Evolutionary conservation across 176 grass and related monocot genomes (phyloP), one percentile per base, ranked within the genome.

Genomic region (Oryza rufipogon): DNA sequence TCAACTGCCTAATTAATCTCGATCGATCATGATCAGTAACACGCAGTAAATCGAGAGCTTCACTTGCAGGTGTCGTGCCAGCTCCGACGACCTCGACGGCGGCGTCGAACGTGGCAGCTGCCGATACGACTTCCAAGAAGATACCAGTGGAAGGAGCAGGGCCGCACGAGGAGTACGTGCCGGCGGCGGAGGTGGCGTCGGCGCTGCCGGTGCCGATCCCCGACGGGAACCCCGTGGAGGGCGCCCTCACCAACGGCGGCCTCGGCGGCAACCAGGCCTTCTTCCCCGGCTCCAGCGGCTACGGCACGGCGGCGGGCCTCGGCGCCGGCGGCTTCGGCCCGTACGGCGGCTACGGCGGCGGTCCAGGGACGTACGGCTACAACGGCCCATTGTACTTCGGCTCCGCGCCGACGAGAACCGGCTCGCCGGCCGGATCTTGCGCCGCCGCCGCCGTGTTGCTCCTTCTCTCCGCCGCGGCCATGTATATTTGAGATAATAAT

Each of bases 181-280:
- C 88, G 1, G 88, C 56, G 0, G 73, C 83, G 9, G 66, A 85
- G 78, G 83, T 85, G 51, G 72, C 15, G 13, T 56, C 77, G 0
- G 88, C 88, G 4, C 56, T 89, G 45, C 88, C 88, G 10, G 58
- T 77, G 44, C 88, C 88, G 0, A 81, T 80, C 23, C 83, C 88
- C 1, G 88, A 89, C 16, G 75, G 71, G 33, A 1, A 75, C 0
- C 70, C 78, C 25, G 74, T 71, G 16, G 71, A 14, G 0, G 71
- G 13, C 2, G 67, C 73, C 73, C 64, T 84, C 33, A 7, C 41
- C 20, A 10, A 9, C 7, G 34, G 32, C 3, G 68, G 68, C 0
- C 32, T 70, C 68, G 68, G 36, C 36, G 36, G 68, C 68, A 41
- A 33, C 1, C 8, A 39, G 75, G 56, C 3, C 28, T 73, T 10